Conservation (phyloP, 2,329 filamentous ascomycete genomes). For the Nectriaceae sp. region DNA sequence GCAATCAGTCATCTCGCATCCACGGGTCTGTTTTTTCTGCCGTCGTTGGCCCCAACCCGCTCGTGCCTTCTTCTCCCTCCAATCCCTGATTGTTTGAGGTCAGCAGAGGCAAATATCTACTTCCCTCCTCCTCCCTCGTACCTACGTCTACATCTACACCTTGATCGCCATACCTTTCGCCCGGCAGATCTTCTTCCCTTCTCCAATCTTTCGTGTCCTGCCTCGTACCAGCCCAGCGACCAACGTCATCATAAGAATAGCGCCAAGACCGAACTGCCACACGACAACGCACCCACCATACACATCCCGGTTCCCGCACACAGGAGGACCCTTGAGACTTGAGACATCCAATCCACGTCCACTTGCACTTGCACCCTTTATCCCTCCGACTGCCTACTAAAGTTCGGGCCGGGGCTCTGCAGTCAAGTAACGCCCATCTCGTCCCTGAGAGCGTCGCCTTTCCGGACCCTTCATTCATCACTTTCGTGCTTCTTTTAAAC, state of each 20-base stretch:
- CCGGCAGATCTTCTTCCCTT: neutral
- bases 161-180: neutral
- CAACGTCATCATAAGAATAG: neutral
- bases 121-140: neutral
- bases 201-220: neutral
- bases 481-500: conserved; percentile 13
- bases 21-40: neutral
- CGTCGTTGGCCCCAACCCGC: neutral
- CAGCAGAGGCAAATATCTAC: neutral
- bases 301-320: neutral
- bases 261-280: neutral
- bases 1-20: neutral
- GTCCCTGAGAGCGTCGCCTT: conserved; percentile 10
- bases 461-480: conserved; percentile 14
- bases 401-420: neutral
- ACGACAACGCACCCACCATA: neutral
- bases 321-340: neutral
- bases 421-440: neutral
- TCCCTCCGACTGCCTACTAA: conserved; percentile 3
- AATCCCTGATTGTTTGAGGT: neutral
- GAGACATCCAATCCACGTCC: neutral
- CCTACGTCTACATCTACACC: neutral
- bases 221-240: neutral
- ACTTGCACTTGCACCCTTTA: no score
- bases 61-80: neutral